Conservation (phyloP, 2,329 filamentous ascomycete genomes). For the Cytospora paraplurivora region DNA sequence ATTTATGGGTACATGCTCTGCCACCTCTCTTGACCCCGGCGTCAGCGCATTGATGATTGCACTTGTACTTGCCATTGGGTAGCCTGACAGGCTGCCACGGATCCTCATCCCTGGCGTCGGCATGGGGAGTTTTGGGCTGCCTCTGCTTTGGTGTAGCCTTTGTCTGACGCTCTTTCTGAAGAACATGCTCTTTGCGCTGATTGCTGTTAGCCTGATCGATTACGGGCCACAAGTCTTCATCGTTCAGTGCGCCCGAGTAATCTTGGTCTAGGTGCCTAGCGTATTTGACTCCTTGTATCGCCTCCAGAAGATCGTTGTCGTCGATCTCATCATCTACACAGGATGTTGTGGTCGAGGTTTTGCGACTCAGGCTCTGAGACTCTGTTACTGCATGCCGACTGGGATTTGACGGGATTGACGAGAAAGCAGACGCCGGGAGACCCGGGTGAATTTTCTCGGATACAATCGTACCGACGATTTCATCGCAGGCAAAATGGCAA, state of each 20-base stretch:
- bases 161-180: background rate
- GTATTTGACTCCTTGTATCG: constrained; percentile 29
- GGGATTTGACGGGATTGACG: constrained; percentile 15
- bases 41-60: constrained; percentile 67
- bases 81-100: constrained; percentile 52
- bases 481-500: constrained; percentile 80
- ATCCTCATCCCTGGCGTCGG: background rate
- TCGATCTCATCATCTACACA: constrained; percentile 40
- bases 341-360: constrained; percentile 25
- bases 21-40: constrained; percentile 40
- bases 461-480: constrained; percentile 67
- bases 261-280: no score
- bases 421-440: constrained; percentile 30
- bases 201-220: background rate
- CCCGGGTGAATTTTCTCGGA: constrained; percentile 33
- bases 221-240: background rate
- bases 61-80: constrained; percentile 72
- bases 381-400: background rate
- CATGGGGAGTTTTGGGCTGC: background rate
- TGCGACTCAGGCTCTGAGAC: background rate
- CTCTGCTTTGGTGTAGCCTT: background rate
- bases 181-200: background rate
- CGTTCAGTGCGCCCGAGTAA: background rate
- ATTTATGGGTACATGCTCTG: constrained; percentile 66
- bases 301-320: constrained; percentile 47